Evolutionary conservation across 805 yeast species (phyloP).

Genomic region (Kluyveromyces starmeri): DNA sequence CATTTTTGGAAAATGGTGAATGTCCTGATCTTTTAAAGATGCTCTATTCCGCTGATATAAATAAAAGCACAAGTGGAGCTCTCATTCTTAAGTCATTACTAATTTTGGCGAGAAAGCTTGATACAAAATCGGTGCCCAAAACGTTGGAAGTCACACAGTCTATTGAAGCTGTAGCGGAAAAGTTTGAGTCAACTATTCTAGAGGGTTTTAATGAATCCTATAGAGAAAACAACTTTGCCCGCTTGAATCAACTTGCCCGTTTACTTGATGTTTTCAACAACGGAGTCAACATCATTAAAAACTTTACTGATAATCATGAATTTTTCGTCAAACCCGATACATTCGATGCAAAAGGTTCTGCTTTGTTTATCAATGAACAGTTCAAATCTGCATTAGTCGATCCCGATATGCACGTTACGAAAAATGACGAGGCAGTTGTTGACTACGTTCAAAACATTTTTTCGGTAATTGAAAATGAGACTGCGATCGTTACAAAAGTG

Average conservation of each 20-base stretch:
- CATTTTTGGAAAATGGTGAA: conserved; percentile 45
- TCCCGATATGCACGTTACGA: conserved; percentile 42
- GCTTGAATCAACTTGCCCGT: conserved; percentile 68
- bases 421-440: conserved; percentile 45
- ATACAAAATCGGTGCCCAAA: conserved; percentile 42
- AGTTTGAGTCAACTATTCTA: conserved; percentile 63
- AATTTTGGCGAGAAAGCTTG: conserved; percentile 55
- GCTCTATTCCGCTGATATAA: conserved; percentile 43
- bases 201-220: conserved; percentile 69
- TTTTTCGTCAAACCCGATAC: conserved; percentile 40
- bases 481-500: conserved; percentile 62
- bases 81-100: conserved; percentile 56
- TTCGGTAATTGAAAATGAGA: conserved; percentile 58
- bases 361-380: conserved; percentile 33
- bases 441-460: conserved; percentile 46
- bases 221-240: conserved; percentile 53
- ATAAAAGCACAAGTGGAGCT: conserved; percentile 51
- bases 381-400: conserved; percentile 55
- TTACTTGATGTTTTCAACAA: conserved; percentile 75
- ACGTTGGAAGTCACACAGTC: conserved; percentile 27
- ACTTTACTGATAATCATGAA: conserved; percentile 73
- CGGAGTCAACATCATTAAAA: conserved; percentile 72
- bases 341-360: conserved; percentile 23
- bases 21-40: conserved; percentile 51
- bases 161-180: conserved; percentile 66